Conservation (phyloP, 2,329 filamentous ascomycete genomes). For the Parafenestella ontariensis region DNA sequence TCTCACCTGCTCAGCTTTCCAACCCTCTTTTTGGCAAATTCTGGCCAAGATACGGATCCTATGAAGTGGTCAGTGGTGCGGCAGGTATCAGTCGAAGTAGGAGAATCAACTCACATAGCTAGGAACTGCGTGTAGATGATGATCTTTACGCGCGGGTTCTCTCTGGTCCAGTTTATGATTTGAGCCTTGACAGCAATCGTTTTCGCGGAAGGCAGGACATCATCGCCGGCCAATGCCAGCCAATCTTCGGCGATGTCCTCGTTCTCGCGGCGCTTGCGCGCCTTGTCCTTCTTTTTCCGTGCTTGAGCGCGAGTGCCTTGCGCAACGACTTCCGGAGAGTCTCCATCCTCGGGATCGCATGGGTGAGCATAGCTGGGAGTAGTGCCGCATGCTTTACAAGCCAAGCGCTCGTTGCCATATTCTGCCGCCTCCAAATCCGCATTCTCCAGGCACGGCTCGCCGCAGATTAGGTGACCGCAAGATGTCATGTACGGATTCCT, state of each 20-base stretch:
- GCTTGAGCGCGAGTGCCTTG: conserved; percentile 23
- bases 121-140: conserved; percentile 68
- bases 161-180: conserved; percentile 53
- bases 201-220: conserved; percentile 54
- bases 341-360: conserved; percentile 31
- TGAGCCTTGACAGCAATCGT: conserved; percentile 56
- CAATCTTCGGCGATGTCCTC: conserved; percentile 49
- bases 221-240: conserved; percentile 45
- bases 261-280: conserved; percentile 12
- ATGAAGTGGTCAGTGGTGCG: conserved; percentile 6
- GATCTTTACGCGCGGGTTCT: conserved; percentile 61
- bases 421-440: conserved; percentile 39
- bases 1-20: conserved; percentile 54
- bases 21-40: conserved; percentile 59
- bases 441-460: conserved; percentile 52
- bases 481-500: conserved; percentile 54
- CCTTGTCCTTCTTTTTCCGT: conserved; percentile 22
- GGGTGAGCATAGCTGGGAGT: conserved; percentile 26
- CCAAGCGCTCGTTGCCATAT: background rate
- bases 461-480: conserved; percentile 65
- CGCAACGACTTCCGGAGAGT: conserved; percentile 3
- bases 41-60: conserved; percentile 57
- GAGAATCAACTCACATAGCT: conserved; percentile 47
- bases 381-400: conserved; percentile 47
- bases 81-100: no score